Percentiles rank a stretch among this genome's conserved stretches.
phyloP scores from a whole-genome alignment of 306 rosid species.

The Citrullus amarus region DNA sequence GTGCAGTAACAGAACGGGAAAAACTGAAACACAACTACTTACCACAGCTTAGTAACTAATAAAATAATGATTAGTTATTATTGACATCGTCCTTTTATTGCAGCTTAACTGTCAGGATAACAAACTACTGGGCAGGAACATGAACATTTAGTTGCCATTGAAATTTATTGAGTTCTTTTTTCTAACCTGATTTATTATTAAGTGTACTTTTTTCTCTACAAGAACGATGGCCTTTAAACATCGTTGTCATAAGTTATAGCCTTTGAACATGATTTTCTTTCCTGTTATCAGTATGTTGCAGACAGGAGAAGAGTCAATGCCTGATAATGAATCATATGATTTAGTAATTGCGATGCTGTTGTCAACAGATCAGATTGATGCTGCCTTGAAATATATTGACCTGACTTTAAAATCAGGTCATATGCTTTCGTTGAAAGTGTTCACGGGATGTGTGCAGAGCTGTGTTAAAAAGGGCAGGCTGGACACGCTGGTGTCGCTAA shows the following conservation, averaged over 20 bases:
- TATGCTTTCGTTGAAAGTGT: constrained; percentile 44
- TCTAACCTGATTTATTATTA: neutral
- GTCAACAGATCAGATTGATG: constrained; percentile 30
- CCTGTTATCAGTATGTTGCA: constrained; percentile 62
- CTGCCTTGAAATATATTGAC: constrained; percentile 65
- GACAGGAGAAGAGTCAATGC: constrained; percentile 52
- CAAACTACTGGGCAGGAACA: too few species aligned
- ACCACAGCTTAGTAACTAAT: too few species aligned
- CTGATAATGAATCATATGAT: constrained; percentile 76
- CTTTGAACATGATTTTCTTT: neutral
- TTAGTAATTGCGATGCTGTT: constrained; percentile 69
- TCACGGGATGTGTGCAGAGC: constrained; percentile 36
- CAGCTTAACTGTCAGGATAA: too few species aligned
- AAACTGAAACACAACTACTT: too few species aligned
- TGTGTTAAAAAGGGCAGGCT: constrained; percentile 54
- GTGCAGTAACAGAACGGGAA: too few species aligned
- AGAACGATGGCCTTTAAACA: neutral
- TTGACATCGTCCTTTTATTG: too few species aligned
- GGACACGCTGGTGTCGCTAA: constrained; percentile 57
- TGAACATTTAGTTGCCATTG: too few species aligned
- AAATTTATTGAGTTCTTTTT: too few species aligned
- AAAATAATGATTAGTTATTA: too few species aligned
- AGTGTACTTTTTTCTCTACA: neutral
- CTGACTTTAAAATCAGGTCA: constrained; percentile 57
- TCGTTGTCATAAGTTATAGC: neutral